A percentile compares a stretch with the other conserved stretches of the same genome.
Evolutionary conservation across 2,329 filamentous ascomycete genomes (phyloP).

Genomic region (Microascus cirrosus): DNA sequence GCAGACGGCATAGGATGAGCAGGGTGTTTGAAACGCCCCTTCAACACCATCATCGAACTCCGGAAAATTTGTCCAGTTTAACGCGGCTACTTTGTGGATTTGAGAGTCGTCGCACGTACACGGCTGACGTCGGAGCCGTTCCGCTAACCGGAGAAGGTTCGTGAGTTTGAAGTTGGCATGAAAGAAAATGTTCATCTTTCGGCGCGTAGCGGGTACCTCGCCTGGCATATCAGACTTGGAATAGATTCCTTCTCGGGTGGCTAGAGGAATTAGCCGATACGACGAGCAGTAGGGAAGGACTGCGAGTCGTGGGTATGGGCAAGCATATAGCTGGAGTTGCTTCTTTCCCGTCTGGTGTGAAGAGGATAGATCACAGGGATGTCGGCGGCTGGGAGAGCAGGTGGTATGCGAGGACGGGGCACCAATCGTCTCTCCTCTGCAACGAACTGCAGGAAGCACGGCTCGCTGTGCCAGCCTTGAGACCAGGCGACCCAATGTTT

Average conservation of each 20-base stretch:
- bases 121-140: constrained; percentile 8
- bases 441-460: too few species aligned
- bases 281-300: not conserved
- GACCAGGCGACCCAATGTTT: too few species aligned
- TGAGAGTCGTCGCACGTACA: constrained; percentile 10
- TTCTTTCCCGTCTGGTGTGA: too few species aligned
- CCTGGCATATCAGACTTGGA: not conserved
- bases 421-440: too few species aligned
- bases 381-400: too few species aligned
- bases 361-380: too few species aligned
- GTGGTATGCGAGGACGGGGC: too few species aligned
- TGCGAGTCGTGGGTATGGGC: not conserved
- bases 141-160: constrained; percentile 7
- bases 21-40: constrained; percentile 18
- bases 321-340: too few species aligned
- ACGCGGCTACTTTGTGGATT: constrained; percentile 14
- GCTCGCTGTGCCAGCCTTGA: too few species aligned
- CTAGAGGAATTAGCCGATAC: too few species aligned
- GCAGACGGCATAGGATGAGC: constrained; percentile 8
- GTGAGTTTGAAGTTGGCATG: constrained; percentile 8
- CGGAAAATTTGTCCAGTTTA: constrained; percentile 18
- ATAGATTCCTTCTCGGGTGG: not conserved
- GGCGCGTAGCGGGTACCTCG: constrained; percentile 4
- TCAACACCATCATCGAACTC: constrained; percentile 17
- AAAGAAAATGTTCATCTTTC: constrained; percentile 6